phyloP scores from a whole-genome alignment of 2,329 filamentous ascomycete species.

The Cytospora chrysosperma region DNA sequence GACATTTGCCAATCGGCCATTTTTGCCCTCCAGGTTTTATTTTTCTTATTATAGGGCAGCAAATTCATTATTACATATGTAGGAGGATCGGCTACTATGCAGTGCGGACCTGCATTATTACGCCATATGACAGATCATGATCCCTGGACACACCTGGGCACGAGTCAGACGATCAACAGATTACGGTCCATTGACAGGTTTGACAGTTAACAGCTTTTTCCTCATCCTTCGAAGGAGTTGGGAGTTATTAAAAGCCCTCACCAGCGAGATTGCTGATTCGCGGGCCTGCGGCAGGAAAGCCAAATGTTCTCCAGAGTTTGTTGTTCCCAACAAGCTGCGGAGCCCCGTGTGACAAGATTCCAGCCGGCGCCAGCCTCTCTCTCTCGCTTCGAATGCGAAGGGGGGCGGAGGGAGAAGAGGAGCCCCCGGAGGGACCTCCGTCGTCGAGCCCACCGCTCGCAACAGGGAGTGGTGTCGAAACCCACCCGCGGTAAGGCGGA shows the following conservation, averaged over 20 bases:
- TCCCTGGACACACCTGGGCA: not conserved
- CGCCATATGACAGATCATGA: conserved; percentile 23
- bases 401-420: not conserved
- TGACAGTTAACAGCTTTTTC: conserved; percentile 15
- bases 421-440: conserved; percentile 4
- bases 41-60: not conserved
- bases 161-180: conserved; percentile 17
- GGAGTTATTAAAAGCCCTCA: too few species aligned
- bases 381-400: conserved; percentile 4
- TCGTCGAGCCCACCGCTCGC: not conserved
- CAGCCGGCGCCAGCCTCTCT: conserved; percentile 4
- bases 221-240: not conserved
- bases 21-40: not conserved
- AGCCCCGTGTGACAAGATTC: conserved; percentile 6
- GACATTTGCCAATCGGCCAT: not conserved
- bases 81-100: conserved; percentile 7
- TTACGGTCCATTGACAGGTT: conserved; percentile 21
- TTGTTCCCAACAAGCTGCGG: not conserved
- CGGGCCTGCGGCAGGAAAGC: not conserved
- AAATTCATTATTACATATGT: not conserved
- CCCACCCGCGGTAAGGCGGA: conserved; percentile 9
- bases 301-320: not conserved
- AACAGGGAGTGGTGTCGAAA: conserved; percentile 8
- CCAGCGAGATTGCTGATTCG: conserved; percentile 9
- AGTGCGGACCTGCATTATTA: conserved; percentile 16